These are phyloP conservation scores for Fusarium protoensiforme DNA, from an alignment of 2,329 filamentous ascomycete species.

Conservation along the genomic window DNA sequence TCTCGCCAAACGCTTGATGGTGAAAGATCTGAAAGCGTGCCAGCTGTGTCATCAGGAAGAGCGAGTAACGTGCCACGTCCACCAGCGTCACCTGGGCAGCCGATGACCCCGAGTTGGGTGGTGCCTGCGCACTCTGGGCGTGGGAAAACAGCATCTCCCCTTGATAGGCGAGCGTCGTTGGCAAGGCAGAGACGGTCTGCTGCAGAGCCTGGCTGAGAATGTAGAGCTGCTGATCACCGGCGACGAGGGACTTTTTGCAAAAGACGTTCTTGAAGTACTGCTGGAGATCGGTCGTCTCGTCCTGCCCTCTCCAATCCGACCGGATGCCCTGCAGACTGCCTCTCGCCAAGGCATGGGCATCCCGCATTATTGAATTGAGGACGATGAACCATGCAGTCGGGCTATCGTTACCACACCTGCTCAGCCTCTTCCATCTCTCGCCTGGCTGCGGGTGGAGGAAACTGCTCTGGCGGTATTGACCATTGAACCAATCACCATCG, in stretches of 20 bases:
- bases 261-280: not conserved
- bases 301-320: not conserved
- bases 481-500: not conserved
- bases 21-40: not conserved
- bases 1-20: not conserved
- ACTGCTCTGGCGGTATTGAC: not conserved
- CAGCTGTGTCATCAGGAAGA: not conserved
- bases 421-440: not conserved
- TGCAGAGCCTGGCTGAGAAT: not conserved
- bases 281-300: not conserved
- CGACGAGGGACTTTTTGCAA: not conserved
- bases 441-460: not conserved
- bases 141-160: not conserved
- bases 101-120: not conserved
- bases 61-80: not conserved
- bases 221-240: not conserved
- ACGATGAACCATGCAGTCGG: not conserved
- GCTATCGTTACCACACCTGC: not conserved
- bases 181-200: not conserved
- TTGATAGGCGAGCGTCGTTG: not conserved
- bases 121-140: not conserved
- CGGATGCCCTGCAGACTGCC: not conserved
- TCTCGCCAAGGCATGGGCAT: not conserved
- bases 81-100: not conserved
- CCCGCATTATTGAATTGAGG: not conserved